Conservation (phyloP, 441 rosid species). For the Croton setiger region DNA sequence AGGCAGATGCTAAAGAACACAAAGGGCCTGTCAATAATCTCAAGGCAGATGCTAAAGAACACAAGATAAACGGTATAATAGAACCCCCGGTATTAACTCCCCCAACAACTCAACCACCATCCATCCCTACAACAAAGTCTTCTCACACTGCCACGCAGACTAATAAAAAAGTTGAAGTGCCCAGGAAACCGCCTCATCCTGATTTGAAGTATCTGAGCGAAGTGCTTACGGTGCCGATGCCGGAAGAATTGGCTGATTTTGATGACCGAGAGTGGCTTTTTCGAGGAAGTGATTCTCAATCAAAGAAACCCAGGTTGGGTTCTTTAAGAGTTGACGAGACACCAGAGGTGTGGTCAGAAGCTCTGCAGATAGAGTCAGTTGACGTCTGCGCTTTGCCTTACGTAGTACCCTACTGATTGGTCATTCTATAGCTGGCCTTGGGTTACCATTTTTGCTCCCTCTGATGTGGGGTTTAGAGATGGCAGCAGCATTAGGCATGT, state of each 20-base stretch:
- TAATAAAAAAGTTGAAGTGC: constrained; percentile 28
- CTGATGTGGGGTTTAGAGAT: constrained; percentile 1
- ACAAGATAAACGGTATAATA: constrained; percentile 34
- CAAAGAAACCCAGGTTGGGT: constrained; percentile 35
- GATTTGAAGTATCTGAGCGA: constrained; percentile 47
- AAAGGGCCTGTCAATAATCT: constrained; percentile 14
- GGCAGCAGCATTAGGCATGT: constrained; percentile 24
- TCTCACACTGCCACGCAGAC: constrained; percentile 21
- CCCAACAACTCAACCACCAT: not conserved
- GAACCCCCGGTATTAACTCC: constrained; percentile 22
- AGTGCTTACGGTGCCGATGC: constrained; percentile 42
- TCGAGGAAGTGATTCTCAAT: constrained; percentile 21
- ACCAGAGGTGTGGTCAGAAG: constrained; percentile 48
- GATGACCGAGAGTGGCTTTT: constrained; percentile 51
- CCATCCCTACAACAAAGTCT: constrained; percentile 17
- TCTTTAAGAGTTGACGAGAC: constrained; percentile 30
- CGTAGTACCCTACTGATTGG: constrained; percentile 49
- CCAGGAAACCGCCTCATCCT: constrained; percentile 45
- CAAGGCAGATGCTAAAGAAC: constrained; percentile 31
- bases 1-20: constrained; percentile 29
- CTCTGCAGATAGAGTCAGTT: constrained; percentile 43
- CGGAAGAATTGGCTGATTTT: constrained; percentile 34
- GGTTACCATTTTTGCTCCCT: constrained; percentile 3
- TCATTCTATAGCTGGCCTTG: constrained; percentile 5
- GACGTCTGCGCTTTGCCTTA: constrained; percentile 51